phyloP scores from a whole-genome alignment of 805 yeast genomes.

The Middelhovenomyces tepae region DNA sequence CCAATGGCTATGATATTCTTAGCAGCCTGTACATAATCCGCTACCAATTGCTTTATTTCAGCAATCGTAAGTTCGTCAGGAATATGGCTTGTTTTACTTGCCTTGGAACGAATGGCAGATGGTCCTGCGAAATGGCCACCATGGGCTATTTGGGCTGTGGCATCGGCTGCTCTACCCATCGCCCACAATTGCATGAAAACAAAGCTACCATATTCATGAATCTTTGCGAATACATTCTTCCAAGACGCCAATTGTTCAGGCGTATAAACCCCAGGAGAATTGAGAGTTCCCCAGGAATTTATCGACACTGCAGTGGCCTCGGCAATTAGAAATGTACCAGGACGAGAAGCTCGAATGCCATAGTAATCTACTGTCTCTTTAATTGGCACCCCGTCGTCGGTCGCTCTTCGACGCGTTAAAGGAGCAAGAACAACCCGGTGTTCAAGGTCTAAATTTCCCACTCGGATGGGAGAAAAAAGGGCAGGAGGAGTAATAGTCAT shows the following conservation, averaged over 20 bases:
- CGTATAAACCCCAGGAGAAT: conserved; percentile 42
- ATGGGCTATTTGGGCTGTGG: too few relatives aligned
- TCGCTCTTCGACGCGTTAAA: conserved; percentile 38
- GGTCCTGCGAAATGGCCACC: too few relatives aligned
- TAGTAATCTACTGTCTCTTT: conserved; percentile 42
- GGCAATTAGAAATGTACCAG: conserved; percentile 51
- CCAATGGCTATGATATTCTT: conserved; percentile 43
- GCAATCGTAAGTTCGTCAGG: conserved; percentile 29
- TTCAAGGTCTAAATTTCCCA: conserved; percentile 26
- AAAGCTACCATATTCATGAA: conserved; percentile 34
- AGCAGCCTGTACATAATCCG: conserved; percentile 40
- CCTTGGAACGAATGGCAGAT: too few relatives aligned
- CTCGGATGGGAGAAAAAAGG: conserved; percentile 29
- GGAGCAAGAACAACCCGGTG: conserved; percentile 44
- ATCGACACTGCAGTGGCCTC: conserved; percentile 49
- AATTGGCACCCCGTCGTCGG: conserved; percentile 32
- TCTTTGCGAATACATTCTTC: conserved; percentile 38
- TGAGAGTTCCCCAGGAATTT: conserved; percentile 33
- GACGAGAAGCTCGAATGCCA: conserved; percentile 41
- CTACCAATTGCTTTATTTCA: conserved; percentile 35
- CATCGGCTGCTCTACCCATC: conserved; percentile 31
- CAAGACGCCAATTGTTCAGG: conserved; percentile 83
- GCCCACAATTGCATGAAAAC: conserved; percentile 36
- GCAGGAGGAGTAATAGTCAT: conserved; percentile 1
- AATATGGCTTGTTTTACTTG: too few relatives aligned